Base-by-base conservation (phyloP, 176 grass and related monocot genomes). In the Carex myosuroides region DNA sequence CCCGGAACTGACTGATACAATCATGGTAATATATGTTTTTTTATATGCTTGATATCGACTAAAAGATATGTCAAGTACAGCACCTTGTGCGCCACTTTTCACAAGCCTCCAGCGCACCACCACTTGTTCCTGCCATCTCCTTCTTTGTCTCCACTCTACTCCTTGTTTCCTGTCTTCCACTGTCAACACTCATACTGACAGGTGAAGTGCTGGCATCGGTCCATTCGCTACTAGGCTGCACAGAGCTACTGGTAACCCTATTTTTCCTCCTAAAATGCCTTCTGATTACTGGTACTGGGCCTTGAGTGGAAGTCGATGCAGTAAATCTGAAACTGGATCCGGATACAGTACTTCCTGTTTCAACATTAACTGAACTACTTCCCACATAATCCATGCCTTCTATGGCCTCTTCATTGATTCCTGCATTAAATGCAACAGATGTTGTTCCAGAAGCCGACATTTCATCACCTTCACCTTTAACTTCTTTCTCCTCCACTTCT, bases 81-180 rank as follows among this genome's bases (percentile, higher is more conserved):
- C 71, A 99, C 97, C 97, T 99, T 42, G 86, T 86, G 71, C 97
- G 97, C 97, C 93, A 99, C 78, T 91, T 90, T 75, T 99, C 88
- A 87, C 97, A 96, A 67, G 72, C 77, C 81, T 92, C 90, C 76
- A 90, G 42, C 6, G 79, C 90, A 13, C 66, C 80, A 79, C 75
- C 80, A 85, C 79, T 81, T 89, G 26, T 42, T 13, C 37, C 57
- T 67, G 58, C 6, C 29, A 87, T 71, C 60, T 85, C 79, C 58
- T 85, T 78, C 33, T 67, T 64, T 65, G 80, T 50, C n/a, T 89
- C 60, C 62, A 48, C 6, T 86, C 86, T 82, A 80, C 79, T 70
- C 67, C 66, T 88, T 33, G 52, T 61, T 93, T 90, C 86, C 20
- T 20, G 4, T 80, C 33, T 83, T 20, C 8, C 54, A 62, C 48